Evolutionary conservation across 208 protist genomes (phyloP).

Genomic region (Acanthamoeba polyphaga): DNA sequence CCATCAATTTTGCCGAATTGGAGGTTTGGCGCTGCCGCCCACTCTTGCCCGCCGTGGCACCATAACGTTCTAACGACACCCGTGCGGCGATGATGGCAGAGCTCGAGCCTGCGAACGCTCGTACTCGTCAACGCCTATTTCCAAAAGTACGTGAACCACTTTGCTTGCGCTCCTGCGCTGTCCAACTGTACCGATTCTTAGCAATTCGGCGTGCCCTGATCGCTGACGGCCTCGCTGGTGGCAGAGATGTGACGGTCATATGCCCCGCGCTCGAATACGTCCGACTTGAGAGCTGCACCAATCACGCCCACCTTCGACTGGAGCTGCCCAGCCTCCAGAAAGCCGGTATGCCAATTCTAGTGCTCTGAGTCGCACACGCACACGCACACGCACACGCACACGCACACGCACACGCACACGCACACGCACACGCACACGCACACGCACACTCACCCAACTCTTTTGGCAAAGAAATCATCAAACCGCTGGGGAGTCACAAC

Average conservation of each 20-base stretch:
- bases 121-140: not conserved
- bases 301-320: not conserved
- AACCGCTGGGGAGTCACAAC: slow-evolving; percentile 1
- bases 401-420: too few relatives aligned
- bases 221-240: not conserved
- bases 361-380: too few relatives aligned
- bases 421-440: too few relatives aligned
- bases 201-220: too few relatives aligned
- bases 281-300: slow-evolving; percentile 7
- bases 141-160: not conserved
- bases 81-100: not conserved
- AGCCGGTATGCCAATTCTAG: not conserved
- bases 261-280: slow-evolving; percentile 10
- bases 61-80: too few relatives aligned
- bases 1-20: not conserved
- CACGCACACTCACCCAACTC: too few relatives aligned
- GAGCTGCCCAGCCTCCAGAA: slow-evolving; percentile 38
- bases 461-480: not conserved
- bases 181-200: not conserved
- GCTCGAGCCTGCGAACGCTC: not conserved
- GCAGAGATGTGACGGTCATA: not conserved
- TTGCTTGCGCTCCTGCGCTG: not conserved
- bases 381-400: too few relatives aligned
- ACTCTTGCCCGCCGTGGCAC: not conserved
- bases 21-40: not conserved